Conservation (phyloP, 1,284 basidiomycete genomes). For the Moesziomyces parantarcticus region DNA sequence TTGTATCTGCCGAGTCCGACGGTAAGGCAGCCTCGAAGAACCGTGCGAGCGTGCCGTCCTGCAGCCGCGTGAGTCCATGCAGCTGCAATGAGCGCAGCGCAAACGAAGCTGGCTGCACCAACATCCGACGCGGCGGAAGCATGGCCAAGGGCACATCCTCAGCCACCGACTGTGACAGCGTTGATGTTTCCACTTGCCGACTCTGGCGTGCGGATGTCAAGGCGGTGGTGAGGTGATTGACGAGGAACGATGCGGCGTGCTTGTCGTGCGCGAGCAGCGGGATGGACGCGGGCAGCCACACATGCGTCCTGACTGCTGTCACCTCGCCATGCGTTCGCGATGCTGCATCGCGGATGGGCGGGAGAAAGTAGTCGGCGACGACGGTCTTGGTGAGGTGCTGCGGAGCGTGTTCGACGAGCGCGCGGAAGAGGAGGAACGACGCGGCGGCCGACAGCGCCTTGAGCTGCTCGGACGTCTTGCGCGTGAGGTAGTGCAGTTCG, state of each 20-base stretch:
- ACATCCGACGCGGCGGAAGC: slow-evolving; percentile 5
- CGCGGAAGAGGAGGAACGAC: slow-evolving; percentile 27
- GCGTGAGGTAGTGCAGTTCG: slow-evolving; percentile 38
- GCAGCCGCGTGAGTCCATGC: slow-evolving; percentile 34
- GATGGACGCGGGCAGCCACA: slow-evolving; percentile 40
- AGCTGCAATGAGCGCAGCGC: slow-evolving; percentile 37
- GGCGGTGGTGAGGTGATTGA: slow-evolving; percentile 21
- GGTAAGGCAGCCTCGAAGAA: slow-evolving; percentile 26
- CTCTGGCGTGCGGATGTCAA: slow-evolving; percentile 4
- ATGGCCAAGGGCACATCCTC: slow-evolving; percentile 20
- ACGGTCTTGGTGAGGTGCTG: slow-evolving; percentile 27
- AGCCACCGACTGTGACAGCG: background rate
- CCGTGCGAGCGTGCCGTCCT: slow-evolving; percentile 26
- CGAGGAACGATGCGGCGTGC: slow-evolving; percentile 23
- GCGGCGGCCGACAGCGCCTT: slow-evolving; percentile 27
- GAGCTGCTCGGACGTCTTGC: slow-evolving; percentile 35
- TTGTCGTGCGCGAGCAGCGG: slow-evolving; percentile 37
- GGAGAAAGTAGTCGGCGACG: slow-evolving; percentile 35
- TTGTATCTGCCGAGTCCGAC: background rate
- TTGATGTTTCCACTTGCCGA: background rate
- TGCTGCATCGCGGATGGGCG: slow-evolving; percentile 16
- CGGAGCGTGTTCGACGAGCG: slow-evolving; percentile 21
- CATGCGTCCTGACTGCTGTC: slow-evolving; percentile 22
- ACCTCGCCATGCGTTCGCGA: background rate
- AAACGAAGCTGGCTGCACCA: slow-evolving; percentile 17